phyloP scores from a whole-genome alignment of 176 grass and related monocot species.

The Carex scoparia region DNA sequence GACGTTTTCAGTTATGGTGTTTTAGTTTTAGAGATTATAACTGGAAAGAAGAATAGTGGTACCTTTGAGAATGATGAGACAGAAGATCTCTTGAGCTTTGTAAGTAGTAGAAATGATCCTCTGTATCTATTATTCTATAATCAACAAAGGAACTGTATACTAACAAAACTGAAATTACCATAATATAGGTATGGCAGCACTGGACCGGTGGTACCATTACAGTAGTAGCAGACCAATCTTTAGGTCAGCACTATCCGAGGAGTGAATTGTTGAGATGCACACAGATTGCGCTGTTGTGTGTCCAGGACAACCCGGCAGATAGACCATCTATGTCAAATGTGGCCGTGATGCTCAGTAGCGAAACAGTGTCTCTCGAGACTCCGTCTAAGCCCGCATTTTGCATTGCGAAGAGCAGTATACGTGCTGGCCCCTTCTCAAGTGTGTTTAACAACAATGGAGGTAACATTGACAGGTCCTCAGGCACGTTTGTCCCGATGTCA shows the following conservation, averaged over 20 bases:
- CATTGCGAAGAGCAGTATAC: constrained; percentile 2
- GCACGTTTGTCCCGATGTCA: not conserved
- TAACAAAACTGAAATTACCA: not conserved
- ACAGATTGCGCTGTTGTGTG: constrained; percentile 27
- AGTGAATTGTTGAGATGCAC: constrained; percentile 27
- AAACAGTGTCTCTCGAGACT: constrained; percentile 22
- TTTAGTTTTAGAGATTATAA: constrained; percentile 30
- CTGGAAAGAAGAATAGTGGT: constrained; percentile 23
- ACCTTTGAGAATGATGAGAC: not conserved
- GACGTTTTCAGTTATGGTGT: constrained; percentile 32
- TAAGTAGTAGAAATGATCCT: not conserved
- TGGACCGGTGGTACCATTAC: not conserved
- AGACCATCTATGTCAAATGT: constrained; percentile 32
- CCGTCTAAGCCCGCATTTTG: constrained; percentile 30
- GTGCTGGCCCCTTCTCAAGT: not conserved
- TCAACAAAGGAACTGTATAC: not conserved
- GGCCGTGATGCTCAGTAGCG: constrained; percentile 26
- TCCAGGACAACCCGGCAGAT: constrained; percentile 25
- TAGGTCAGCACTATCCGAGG: constrained; percentile 16
- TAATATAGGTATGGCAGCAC: constrained; percentile 27
- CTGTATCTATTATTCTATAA: not conserved
- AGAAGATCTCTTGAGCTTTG: constrained; percentile 28
- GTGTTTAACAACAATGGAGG: not conserved
- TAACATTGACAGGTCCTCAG: not conserved
- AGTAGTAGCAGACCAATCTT: constrained; percentile 20